phyloP scores from a whole-genome alignment of 116 monocot species.

The Posidonia oceanica region DNA sequence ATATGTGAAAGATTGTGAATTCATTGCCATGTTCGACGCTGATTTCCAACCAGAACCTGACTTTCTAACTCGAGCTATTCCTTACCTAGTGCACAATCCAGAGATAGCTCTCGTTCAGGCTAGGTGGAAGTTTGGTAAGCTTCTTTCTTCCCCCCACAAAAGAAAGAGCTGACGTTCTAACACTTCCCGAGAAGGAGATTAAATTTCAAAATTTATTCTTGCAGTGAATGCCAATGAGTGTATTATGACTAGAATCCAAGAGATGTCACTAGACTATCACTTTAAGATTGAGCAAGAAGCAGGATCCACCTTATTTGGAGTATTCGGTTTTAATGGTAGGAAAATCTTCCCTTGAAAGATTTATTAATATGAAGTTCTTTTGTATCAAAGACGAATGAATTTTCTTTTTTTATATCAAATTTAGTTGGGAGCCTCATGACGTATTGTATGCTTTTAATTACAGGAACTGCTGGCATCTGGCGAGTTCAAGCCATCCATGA shows the following conservation, averaged over 20 bases:
- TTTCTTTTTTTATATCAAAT: no score
- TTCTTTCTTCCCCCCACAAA: background rate
- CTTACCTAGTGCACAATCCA: slow-evolving; percentile 26
- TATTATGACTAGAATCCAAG: slow-evolving; percentile 28
- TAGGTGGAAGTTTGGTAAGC: slow-evolving; percentile 57
- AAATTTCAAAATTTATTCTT: background rate
- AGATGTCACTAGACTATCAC: slow-evolving; percentile 35
- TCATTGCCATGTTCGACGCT: slow-evolving; percentile 33
- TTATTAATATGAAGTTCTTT: no score
- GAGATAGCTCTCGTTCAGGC: slow-evolving; percentile 38
- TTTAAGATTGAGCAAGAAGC: slow-evolving; percentile 31
- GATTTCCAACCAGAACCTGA: slow-evolving; percentile 37
- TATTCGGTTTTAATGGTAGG: slow-evolving; percentile 27
- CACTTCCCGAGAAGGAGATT: no score
- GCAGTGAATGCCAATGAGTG: slow-evolving; percentile 26
- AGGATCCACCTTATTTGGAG: slow-evolving; percentile 13
- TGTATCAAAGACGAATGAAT: no score
- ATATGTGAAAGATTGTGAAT: slow-evolving; percentile 26
- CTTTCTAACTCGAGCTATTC: slow-evolving; percentile 17
- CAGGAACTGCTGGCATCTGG: slow-evolving; percentile 43
- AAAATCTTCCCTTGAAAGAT: background rate
- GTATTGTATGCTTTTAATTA: no score
- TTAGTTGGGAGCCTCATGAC: no score
- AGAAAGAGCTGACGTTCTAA: no score
- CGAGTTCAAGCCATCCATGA: slow-evolving; percentile 20